Evolutionary conservation across 2,329 filamentous ascomycete genomes (phyloP), one percentile per base, ranked within the genome.

Genomic region (Xylaria sp.): DNA sequence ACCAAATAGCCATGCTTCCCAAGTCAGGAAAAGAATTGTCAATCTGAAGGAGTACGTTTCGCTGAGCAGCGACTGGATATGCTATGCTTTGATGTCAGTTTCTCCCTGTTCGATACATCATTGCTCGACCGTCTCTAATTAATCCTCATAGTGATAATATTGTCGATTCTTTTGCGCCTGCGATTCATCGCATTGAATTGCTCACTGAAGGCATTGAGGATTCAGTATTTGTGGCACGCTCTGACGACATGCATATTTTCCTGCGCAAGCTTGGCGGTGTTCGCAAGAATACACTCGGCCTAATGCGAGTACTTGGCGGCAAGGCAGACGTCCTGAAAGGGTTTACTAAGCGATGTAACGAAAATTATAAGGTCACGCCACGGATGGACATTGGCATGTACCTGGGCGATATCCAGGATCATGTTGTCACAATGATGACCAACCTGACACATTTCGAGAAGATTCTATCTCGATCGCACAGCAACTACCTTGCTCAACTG

Each of bases 361-460:
- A 97, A 74, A 92, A 96, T 67, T 98, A 96, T 81, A 90, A 92
- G 67, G 91, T 98, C 54, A 97, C 95, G 1, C 95, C 95, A 6
- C 91, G 93, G 48, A 95, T 95, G 80, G 95, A 99, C 73, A 97
- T 99, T 67, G 95, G 93, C 21, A 86, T 99, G 71, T 99, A 99
- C 74, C 85, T 99, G 35, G 92, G 92, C 72, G 95, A 99, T 78
- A 97, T 99, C 67, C 95, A 99, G 77, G 95, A 99, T 78, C 95
- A 99, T 84, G 94, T 99, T 54, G 92, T 99, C 62, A 99, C 95
- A 46, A 98, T 98, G 94, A 96, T 97, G 85, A 95, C 91, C 69
- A 99, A 96, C 77, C 78, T 99, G 70, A 88, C 88, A 1, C 95
- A 99, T 75, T 97, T 97, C 70, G 95, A 99, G 76, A 98, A 98